These are phyloP conservation scores for Xylaria cubensis DNA, from an alignment of 495 filamentous ascomycete genomes.

Conservation along the genomic window DNA sequence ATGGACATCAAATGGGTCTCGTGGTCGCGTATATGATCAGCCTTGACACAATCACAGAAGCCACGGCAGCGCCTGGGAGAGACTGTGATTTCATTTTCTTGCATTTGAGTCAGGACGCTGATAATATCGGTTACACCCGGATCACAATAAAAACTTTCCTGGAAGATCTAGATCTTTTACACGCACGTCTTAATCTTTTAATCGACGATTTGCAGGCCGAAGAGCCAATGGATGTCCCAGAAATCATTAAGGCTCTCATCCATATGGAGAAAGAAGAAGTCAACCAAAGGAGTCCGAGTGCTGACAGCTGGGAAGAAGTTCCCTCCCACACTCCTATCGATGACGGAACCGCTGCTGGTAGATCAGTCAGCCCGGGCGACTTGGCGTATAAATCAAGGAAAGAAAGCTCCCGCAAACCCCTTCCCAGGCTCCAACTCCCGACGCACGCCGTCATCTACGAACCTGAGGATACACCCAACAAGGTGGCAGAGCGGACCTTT, in stretches of 20 bases:
- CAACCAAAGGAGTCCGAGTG: slow-evolving; percentile 68
- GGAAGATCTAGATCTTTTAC: slow-evolving; percentile 81
- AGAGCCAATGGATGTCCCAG: slow-evolving; percentile 61
- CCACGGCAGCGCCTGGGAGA: slow-evolving; percentile 85
- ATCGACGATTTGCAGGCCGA: slow-evolving; percentile 76
- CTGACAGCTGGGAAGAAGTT: slow-evolving; percentile 94
- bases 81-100: slow-evolving; percentile 95
- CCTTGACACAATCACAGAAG: slow-evolving; percentile 79
- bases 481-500: slow-evolving; percentile 76
- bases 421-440: slow-evolving; percentile 84
- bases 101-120: slow-evolving; percentile 71
- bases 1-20: slow-evolving; percentile 91
- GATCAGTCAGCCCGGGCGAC: slow-evolving; percentile 57
- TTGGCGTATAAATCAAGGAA: slow-evolving; percentile 65
- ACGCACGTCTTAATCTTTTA: slow-evolving; percentile 81
- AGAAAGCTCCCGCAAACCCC: slow-evolving; percentile 57
- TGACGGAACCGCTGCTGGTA: slow-evolving; percentile 54
- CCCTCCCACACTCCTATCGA: slow-evolving; percentile 69
- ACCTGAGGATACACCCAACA: slow-evolving; percentile 76
- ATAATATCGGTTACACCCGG: slow-evolving; percentile 68
- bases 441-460: slow-evolving; percentile 81
- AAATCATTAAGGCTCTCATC: slow-evolving; percentile 54
- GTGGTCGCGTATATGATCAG: slow-evolving; percentile 79
- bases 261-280: slow-evolving; percentile 68
- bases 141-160: slow-evolving; percentile 92